Percentiles rank a stretch among this genome's conserved stretches.
Conservation (phyloP, 2,329 filamentous ascomycete genomes). For the Metarhizium rileyi region DNA sequence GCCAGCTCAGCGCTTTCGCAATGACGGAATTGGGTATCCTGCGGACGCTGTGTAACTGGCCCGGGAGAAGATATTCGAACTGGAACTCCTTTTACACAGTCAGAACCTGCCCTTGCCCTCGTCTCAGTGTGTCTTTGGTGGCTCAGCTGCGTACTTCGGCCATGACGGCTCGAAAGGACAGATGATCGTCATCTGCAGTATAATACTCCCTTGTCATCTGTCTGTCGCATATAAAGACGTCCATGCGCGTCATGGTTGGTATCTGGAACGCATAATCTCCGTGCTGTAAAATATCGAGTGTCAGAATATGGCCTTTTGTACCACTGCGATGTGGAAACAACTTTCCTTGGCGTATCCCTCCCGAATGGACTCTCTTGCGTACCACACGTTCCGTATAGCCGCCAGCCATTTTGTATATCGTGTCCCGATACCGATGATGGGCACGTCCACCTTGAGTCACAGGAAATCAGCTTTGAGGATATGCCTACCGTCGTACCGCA, state of each 20-base stretch:
- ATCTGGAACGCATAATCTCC: slow-evolving; percentile 8
- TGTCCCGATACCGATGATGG: slow-evolving; percentile 5
- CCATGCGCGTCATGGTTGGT: slow-evolving; percentile 11
- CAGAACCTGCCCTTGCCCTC: neutral
- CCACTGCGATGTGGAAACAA: neutral
- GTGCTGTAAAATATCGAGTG: slow-evolving; percentile 1
- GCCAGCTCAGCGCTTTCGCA: slow-evolving; percentile 10
- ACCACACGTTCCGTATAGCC: slow-evolving; percentile 7
- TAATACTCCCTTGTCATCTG: slow-evolving; percentile 10
- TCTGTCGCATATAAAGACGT: slow-evolving; percentile 10
- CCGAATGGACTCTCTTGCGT: slow-evolving; percentile 7
- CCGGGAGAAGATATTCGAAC: slow-evolving; percentile 7
- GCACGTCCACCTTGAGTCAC: slow-evolving; percentile 8
- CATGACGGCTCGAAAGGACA: slow-evolving; percentile 10
- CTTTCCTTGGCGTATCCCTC: slow-evolving; percentile 9
- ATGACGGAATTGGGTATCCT: slow-evolving; percentile 9
- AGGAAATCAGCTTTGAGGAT: neutral
- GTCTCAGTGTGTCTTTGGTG: neutral
- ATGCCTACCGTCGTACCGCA: neutral
- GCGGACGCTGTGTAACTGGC: slow-evolving; percentile 5
- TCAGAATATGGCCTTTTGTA: neutral
- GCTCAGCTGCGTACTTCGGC: slow-evolving; percentile 1
- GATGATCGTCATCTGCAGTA: slow-evolving; percentile 6
- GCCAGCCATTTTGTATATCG: slow-evolving; percentile 10
- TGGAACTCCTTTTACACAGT: slow-evolving; percentile 8